Conservation (phyloP, 257 asterid species). For the Marsdenia floribunda region DNA sequence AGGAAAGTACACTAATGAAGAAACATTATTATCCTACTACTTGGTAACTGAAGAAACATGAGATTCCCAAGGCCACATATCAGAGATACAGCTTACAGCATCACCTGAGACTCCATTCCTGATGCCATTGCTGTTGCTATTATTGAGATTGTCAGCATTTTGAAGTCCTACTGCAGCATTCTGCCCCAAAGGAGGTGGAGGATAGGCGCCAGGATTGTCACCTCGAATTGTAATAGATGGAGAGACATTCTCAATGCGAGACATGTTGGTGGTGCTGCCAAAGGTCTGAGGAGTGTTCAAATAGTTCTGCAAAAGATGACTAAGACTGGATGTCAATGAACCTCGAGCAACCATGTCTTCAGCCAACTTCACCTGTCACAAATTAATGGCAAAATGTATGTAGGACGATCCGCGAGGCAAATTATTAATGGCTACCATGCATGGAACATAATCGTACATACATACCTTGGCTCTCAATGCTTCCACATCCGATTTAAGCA, state of each 20-base stretch:
- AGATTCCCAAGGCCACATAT: slow-evolving; percentile 63
- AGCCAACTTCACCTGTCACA: slow-evolving; percentile 72
- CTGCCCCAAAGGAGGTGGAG: slow-evolving; percentile 20
- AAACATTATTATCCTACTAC: slow-evolving; percentile 7
- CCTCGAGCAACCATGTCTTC: slow-evolving; percentile 84
- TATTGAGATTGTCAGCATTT: slow-evolving; percentile 28
- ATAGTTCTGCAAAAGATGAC: slow-evolving; percentile 71
- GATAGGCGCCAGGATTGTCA: slow-evolving; percentile 25
- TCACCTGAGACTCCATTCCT: slow-evolving; percentile 35
- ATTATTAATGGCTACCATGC: background rate
- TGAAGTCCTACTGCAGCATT: slow-evolving; percentile 22
- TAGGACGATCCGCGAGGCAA: background rate
- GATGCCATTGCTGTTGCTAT: slow-evolving; percentile 32
- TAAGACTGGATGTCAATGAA: slow-evolving; percentile 62
- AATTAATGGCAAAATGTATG: background rate
- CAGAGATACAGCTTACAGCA: slow-evolving; percentile 32
- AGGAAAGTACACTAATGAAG: background rate
- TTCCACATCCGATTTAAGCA: slow-evolving; percentile 84
- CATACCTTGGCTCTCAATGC: slow-evolving; percentile 92
- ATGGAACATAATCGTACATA: background rate
- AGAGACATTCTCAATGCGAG: slow-evolving; percentile 33
- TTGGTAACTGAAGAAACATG: slow-evolving; percentile 41
- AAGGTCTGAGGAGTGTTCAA: slow-evolving; percentile 48
- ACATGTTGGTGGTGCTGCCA: slow-evolving; percentile 22
- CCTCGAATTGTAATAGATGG: slow-evolving; percentile 32